phyloP scores from a whole-genome alignment of 495 filamentous ascomycete species.

The Haplographium delicatum region DNA sequence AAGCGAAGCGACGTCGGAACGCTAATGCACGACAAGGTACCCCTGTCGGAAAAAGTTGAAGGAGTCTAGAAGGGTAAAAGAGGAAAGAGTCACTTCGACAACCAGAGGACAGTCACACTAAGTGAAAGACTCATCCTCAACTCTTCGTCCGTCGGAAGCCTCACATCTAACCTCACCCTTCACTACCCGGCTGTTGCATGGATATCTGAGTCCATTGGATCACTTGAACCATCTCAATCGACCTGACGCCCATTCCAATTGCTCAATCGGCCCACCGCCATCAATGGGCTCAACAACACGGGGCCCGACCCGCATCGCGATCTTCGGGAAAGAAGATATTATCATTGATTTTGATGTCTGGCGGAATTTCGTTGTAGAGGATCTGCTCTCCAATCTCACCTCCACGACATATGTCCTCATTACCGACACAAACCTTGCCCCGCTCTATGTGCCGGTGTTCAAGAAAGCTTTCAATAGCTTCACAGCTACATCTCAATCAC shows the following conservation, averaged over 20 bases:
- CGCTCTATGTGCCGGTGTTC: slow-evolving; percentile 75
- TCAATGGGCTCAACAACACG: slow-evolving; percentile 20
- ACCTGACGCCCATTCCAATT: background rate
- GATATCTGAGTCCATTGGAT: background rate
- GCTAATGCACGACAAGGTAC: too few species aligned
- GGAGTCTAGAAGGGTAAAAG: too few species aligned
- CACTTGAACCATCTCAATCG: background rate
- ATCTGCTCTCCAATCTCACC: slow-evolving; percentile 68
- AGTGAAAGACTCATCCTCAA: too few species aligned
- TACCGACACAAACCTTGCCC: slow-evolving; percentile 87
- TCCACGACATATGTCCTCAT: slow-evolving; percentile 94
- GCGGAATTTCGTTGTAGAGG: slow-evolving; percentile 72
- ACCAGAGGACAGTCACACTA: too few species aligned
- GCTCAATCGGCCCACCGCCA: background rate
- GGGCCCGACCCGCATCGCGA: slow-evolving; percentile 42
- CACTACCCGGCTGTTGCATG: background rate
- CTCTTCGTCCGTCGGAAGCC: background rate
- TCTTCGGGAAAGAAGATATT: slow-evolving; percentile 66
- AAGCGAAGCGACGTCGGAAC: too few species aligned
- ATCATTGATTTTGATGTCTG: slow-evolving; percentile 90
- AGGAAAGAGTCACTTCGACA: too few species aligned
- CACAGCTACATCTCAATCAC: slow-evolving; percentile 37
- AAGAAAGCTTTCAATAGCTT: slow-evolving; percentile 60
- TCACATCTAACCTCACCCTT: background rate
- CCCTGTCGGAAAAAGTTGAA: too few species aligned